Evolutionary conservation across 2,329 filamentous ascomycete genomes (phyloP).

Genomic region (Trichophaea hybrida): DNA sequence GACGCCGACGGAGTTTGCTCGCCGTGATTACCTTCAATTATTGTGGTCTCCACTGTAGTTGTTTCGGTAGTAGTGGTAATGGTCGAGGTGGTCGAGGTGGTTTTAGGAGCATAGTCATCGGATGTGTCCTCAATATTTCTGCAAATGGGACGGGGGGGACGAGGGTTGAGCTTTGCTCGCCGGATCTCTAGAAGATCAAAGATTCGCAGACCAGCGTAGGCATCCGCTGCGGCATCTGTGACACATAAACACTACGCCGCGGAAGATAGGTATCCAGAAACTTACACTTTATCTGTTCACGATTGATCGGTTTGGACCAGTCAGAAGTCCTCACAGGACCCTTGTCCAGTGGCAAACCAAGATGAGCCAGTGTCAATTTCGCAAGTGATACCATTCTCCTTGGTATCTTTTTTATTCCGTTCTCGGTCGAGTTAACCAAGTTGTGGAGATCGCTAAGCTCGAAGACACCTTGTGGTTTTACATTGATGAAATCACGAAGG

Average conservation of each 20-base stretch:
- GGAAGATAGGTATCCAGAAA: slow-evolving; percentile 12
- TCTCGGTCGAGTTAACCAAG: slow-evolving; percentile 47
- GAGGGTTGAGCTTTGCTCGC: slow-evolving; percentile 50
- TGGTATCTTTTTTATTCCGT: slow-evolving; percentile 45
- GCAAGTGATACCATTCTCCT: slow-evolving; percentile 52
- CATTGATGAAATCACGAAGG: slow-evolving; percentile 48
- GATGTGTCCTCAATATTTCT: slow-evolving; percentile 41
- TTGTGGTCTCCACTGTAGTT: neutral
- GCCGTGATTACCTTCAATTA: neutral
- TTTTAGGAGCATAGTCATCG: neutral
- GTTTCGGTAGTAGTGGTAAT: neutral
- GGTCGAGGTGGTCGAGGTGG: neutral
- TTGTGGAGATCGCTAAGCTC: slow-evolving; percentile 75
- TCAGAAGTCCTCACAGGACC: slow-evolving; percentile 56
- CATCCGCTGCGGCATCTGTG: slow-evolving; percentile 63
- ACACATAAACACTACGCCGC: neutral
- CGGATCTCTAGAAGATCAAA: slow-evolving; percentile 57
- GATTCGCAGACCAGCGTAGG: slow-evolving; percentile 63
- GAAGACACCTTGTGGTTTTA: slow-evolving; percentile 53
- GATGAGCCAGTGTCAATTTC: slow-evolving; percentile 52
- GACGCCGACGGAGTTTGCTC: neutral
- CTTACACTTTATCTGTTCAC: slow-evolving; percentile 57
- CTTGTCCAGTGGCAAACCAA: slow-evolving; percentile 64
- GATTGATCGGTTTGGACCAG: slow-evolving; percentile 52
- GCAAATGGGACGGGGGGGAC: slow-evolving; percentile 56